Percentiles rank a stretch among this genome's conserved stretches.
Evolutionary conservation across 345 rosid genomes (phyloP).

Genomic region (Mangifera indica): DNA sequence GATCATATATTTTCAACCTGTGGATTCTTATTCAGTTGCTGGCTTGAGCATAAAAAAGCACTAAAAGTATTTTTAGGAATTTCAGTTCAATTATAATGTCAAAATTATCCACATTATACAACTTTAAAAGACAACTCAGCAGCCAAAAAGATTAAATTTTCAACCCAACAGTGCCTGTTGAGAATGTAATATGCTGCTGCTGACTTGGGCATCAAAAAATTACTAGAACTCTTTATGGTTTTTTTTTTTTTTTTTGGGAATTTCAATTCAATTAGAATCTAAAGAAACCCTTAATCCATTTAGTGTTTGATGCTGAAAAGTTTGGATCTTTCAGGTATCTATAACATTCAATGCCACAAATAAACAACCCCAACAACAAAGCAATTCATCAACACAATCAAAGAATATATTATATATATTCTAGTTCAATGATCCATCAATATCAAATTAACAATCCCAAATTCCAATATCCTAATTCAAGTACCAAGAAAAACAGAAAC

Average conservation of each 20-base stretch:
- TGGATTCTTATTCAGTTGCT: too few species aligned
- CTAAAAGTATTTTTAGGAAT: neutral
- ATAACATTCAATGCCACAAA: neutral
- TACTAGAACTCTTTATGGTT: too few species aligned
- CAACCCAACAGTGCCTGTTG: too few species aligned
- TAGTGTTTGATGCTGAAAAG: neutral
- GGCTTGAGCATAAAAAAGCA: too few species aligned
- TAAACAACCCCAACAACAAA: neutral
- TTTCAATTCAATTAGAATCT: neutral
- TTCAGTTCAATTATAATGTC: neutral
- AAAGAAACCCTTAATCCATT: neutral
- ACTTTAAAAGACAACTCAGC: too few species aligned
- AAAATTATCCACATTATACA: too few species aligned
- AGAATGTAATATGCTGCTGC: too few species aligned
- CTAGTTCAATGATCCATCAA: too few species aligned
- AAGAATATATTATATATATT: neutral
- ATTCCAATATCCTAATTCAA: neutral
- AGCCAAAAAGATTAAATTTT: too few species aligned
- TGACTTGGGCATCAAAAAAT: too few species aligned
- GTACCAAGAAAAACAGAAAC: neutral
- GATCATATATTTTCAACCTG: too few species aligned
- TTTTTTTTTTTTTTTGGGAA: too few species aligned
- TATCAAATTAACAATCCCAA: neutral
- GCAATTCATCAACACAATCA: neutral
- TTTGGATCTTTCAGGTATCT: neutral